Conservation (phyloP, 148 eudicot species). For the Arbutus unedo region DNA sequence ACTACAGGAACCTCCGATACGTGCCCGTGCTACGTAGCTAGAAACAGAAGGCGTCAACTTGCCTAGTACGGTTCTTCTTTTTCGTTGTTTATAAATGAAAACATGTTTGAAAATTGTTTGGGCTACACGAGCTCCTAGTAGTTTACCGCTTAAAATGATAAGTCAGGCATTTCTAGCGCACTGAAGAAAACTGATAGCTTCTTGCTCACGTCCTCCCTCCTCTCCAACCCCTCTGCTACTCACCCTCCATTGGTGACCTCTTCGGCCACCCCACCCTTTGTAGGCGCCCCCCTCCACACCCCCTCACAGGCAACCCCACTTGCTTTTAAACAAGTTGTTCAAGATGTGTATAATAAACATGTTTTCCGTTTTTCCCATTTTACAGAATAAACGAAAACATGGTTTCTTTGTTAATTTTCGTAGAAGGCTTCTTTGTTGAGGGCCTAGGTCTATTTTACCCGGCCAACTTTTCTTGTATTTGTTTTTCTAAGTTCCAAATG, state of each 20-base stretch:
- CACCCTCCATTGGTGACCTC: neutral
- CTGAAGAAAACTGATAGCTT: no score
- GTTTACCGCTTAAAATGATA: no score
- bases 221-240: neutral
- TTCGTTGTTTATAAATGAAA: neutral
- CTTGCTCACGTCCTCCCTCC: neutral
- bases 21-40: no score
- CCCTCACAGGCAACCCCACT: neutral
- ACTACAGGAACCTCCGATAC: no score
- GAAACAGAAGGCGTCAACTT: neutral
- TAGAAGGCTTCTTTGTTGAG: neutral
- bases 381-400: neutral
- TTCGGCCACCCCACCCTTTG: neutral
- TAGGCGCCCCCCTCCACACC: neutral
- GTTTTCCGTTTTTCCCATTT: neutral
- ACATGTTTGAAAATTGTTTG: neutral
- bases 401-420: neutral
- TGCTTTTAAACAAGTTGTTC: neutral
- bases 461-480: neutral
- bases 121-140: no score
- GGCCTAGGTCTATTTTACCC: neutral
- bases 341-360: neutral
- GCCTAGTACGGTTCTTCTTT: neutral
- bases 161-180: no score
- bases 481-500: neutral